Percentiles rank a stretch among this genome's conserved stretches.
These are phyloP conservation scores for Hydnum rufescens DNA, from an alignment of 768 basidiomycete genomes.

Conservation along the genomic window DNA sequence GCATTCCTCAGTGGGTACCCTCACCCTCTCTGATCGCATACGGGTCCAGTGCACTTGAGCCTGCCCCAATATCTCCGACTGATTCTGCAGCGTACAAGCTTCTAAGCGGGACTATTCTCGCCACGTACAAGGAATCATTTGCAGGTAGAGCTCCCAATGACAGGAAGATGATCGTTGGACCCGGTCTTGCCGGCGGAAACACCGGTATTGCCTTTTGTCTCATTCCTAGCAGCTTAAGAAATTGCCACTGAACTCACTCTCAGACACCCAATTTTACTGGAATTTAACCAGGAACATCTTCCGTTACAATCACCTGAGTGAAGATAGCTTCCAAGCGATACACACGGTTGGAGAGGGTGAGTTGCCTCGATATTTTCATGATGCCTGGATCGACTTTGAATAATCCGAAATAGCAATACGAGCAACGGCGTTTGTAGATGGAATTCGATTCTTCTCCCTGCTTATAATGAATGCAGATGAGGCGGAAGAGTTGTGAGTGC, in stretches of 20 bases:
- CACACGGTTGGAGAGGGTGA: slow-evolving; percentile 59
- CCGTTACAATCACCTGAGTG: slow-evolving; percentile 27
- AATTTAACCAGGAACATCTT: slow-evolving; percentile 40
- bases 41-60: slow-evolving; percentile 33
- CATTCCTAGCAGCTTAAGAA: neutral
- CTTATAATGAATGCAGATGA: slow-evolving; percentile 29
- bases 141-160: neutral
- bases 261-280: slow-evolving; percentile 41
- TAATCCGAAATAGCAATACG: slow-evolving; percentile 14
- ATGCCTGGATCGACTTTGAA: neutral
- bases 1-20: slow-evolving; percentile 19
- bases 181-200: slow-evolving; percentile 17
- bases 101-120: slow-evolving; percentile 43
- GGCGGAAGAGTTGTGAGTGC: slow-evolving; percentile 9
- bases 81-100: slow-evolving; percentile 27
- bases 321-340: slow-evolving; percentile 21
- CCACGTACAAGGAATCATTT: slow-evolving; percentile 14
- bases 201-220: slow-evolving; percentile 4
- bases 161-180: slow-evolving; percentile 18
- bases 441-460: slow-evolving; percentile 25
- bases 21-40: slow-evolving; percentile 34
- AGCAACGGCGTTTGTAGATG: slow-evolving; percentile 22
- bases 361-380: slow-evolving; percentile 10
- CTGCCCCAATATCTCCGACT: slow-evolving; percentile 42
- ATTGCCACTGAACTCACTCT: neutral